These are phyloP conservation scores for Trametes meyenii DNA, from an alignment of 768 basidiomycete species.

Conservation along the genomic window DNA sequence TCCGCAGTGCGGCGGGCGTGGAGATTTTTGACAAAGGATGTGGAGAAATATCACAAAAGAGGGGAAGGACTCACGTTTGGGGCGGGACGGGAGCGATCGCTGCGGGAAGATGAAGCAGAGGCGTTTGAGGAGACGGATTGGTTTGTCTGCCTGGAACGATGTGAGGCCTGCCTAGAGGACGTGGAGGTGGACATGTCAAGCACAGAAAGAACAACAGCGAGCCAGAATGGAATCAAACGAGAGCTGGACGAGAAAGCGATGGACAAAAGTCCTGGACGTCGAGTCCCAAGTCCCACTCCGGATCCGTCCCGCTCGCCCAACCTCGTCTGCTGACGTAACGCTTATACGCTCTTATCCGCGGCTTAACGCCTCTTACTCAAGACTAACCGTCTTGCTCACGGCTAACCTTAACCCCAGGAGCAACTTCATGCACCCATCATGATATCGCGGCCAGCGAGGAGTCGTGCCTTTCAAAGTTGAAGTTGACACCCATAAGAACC, in stretches of 20 bases:
- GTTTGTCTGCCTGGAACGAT: slow-evolving; percentile 24
- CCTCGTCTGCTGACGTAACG: too few relatives aligned
- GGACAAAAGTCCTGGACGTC: not conserved
- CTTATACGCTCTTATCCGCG: not conserved
- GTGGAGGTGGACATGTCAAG: not conserved
- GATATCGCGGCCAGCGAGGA: too few relatives aligned
- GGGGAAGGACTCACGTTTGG: slow-evolving; percentile 10
- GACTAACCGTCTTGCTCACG: too few relatives aligned
- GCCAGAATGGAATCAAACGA: not conserved
- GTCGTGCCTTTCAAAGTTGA: too few relatives aligned
- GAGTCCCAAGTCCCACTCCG: slow-evolving; percentile 3
- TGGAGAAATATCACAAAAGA: too few relatives aligned
- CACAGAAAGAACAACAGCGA: not conserved
- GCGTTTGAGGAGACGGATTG: slow-evolving; percentile 24
- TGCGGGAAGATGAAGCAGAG: slow-evolving; percentile 20
- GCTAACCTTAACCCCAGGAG: too few relatives aligned
- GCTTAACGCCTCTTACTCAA: not conserved
- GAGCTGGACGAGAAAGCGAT: not conserved
- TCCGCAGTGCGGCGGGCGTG: too few relatives aligned
- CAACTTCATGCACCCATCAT: too few relatives aligned
- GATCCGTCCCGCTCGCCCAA: not conserved
- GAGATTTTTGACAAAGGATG: too few relatives aligned
- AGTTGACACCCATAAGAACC: too few relatives aligned
- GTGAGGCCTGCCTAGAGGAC: slow-evolving; percentile 13
- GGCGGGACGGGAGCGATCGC: slow-evolving; percentile 21